Conservation (phyloP, 108 stramenopile species). For the Cyclotella choctawhatcheeana region DNA sequence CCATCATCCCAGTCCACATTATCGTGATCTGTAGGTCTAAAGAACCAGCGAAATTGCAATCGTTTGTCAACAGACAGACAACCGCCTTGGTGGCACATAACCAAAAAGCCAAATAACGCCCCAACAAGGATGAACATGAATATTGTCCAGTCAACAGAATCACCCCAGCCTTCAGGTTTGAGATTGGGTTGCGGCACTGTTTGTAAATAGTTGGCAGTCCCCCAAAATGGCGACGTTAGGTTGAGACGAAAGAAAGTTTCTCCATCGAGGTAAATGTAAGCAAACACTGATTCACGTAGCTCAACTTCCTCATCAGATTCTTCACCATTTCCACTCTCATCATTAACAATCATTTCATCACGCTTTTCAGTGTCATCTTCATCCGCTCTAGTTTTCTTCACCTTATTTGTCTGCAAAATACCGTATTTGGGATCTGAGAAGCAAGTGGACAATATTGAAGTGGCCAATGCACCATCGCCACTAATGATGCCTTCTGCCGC, state of each 20-base stretch:
- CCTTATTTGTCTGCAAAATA: constrained; percentile 39
- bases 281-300: constrained; percentile 26
- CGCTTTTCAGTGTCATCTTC: constrained; percentile 15
- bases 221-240: constrained; percentile 71
- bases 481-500: constrained; percentile 65
- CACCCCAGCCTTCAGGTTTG: constrained; percentile 43
- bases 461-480: constrained; percentile 75
- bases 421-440: constrained; percentile 77
- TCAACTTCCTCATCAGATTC: constrained; percentile 17
- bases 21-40: constrained; percentile 38
- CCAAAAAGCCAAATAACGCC: constrained; percentile 51
- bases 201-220: constrained; percentile 21
- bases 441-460: constrained; percentile 61
- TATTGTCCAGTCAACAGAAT: constrained; percentile 53
- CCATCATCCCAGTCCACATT: constrained; percentile 18
- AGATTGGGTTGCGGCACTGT: constrained; percentile 45
- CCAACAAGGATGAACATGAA: constrained; percentile 41
- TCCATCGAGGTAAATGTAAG: constrained; percentile 79
- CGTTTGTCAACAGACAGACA: constrained; percentile 43
- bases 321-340: constrained; percentile 28
- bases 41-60: constrained; percentile 40
- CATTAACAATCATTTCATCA: neutral
- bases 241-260: constrained; percentile 71
- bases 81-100: constrained; percentile 49
- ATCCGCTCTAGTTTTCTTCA: neutral